These are phyloP conservation scores for Tetrapisispora iriomotensis DNA, from an alignment of 805 yeast genomes.

Conservation along the genomic window DNA sequence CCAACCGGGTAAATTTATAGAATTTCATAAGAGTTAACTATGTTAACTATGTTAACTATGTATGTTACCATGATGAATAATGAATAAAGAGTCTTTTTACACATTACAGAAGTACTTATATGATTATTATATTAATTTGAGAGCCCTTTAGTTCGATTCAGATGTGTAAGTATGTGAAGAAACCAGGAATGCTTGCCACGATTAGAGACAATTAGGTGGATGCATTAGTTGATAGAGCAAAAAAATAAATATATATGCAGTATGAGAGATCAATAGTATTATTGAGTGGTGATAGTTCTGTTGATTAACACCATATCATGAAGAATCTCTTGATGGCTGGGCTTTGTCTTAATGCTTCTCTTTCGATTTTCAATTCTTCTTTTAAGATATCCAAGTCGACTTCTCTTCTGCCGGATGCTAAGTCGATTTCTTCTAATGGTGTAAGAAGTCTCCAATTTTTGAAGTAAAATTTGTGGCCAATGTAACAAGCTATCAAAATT, in stretches of 20 bases:
- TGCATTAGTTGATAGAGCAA: neutral
- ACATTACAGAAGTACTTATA: too few relatives aligned
- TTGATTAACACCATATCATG: slow-evolving; percentile 37
- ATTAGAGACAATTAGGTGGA: too few relatives aligned
- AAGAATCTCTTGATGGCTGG: slow-evolving; percentile 36
- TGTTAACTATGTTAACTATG: too few relatives aligned
- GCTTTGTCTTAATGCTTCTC: slow-evolving; percentile 29
- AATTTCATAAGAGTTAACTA: too few relatives aligned
- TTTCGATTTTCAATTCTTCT: slow-evolving; percentile 42
- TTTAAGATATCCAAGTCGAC: slow-evolving; percentile 41
- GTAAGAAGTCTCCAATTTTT: slow-evolving; percentile 30
- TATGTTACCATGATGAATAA: too few relatives aligned
- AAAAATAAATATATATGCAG: neutral
- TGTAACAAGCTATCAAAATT: slow-evolving; percentile 46
- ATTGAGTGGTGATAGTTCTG: neutral
- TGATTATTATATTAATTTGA: too few relatives aligned
- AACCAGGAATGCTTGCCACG: too few relatives aligned
- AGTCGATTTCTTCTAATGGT: slow-evolving; percentile 43
- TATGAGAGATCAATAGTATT: too few relatives aligned
- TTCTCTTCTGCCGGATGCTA: slow-evolving; percentile 49
- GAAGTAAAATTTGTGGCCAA: slow-evolving; percentile 47
- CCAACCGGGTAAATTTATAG: too few relatives aligned
- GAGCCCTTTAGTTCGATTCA: too few relatives aligned
- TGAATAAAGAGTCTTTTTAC: too few relatives aligned
- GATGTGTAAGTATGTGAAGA: too few relatives aligned